These are phyloP conservation scores for Sergeia podlipaevii DNA, from an alignment of 208 protist species.

Conservation along the genomic window DNA sequence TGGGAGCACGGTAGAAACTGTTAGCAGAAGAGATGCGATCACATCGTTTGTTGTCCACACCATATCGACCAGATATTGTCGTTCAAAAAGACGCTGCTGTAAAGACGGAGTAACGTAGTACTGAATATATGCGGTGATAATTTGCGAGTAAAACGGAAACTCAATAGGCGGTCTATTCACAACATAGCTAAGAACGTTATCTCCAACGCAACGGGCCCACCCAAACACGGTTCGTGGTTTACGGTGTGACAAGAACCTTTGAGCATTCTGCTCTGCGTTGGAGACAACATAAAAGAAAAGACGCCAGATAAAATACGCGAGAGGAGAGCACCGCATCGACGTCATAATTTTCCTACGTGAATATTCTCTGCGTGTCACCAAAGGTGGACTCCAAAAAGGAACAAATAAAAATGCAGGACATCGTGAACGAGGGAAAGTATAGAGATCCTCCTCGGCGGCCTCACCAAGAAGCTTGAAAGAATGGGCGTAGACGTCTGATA, in stretches of 20 bases:
- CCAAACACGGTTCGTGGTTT: background rate
- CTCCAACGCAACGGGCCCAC: slow-evolving; percentile 9
- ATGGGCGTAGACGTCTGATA: slow-evolving; percentile 44
- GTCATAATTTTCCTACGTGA: slow-evolving; percentile 52
- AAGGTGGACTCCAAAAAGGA: slow-evolving; percentile 78
- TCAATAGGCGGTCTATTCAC: slow-evolving; percentile 14
- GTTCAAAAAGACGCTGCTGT: slow-evolving; percentile 11
- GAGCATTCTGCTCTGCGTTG: slow-evolving; percentile 11
- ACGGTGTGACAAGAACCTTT: background rate
- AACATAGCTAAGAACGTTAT: slow-evolving; percentile 4
- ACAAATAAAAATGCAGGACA: slow-evolving; percentile 59
- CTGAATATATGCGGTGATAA: slow-evolving; percentile 49
- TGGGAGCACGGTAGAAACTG: slow-evolving; percentile 22
- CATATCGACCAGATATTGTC: slow-evolving; percentile 29
- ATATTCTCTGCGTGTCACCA: slow-evolving; percentile 64
- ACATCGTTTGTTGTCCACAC: slow-evolving; percentile 37
- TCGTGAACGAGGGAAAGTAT: slow-evolving; percentile 34
- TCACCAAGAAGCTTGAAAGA: slow-evolving; percentile 64
- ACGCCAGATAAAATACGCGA: slow-evolving; percentile 73
- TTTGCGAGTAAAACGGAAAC: slow-evolving; percentile 47
- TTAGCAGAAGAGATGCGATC: slow-evolving; percentile 34
- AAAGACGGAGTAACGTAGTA: slow-evolving; percentile 37
- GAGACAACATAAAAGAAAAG: slow-evolving; percentile 52
- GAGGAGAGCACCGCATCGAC: slow-evolving; percentile 65
- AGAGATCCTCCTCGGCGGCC: slow-evolving; percentile 39